Evolutionary conservation across 2,329 filamentous ascomycete species (phyloP).

Genomic region (Daldinia eschscholtzii): DNA sequence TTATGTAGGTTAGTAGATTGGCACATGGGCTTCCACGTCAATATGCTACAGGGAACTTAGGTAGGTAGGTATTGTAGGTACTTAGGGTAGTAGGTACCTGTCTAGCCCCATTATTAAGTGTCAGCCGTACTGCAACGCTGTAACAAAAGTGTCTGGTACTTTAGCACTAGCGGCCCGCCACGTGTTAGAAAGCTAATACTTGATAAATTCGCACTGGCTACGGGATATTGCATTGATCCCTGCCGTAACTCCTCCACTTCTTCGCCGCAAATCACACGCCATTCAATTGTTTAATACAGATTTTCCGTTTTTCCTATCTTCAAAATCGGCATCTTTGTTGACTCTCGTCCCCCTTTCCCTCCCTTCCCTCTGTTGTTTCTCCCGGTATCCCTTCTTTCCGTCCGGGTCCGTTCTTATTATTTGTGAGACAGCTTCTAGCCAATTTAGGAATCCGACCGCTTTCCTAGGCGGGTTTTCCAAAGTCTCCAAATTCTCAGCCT

Average conservation of each 20-base stretch:
- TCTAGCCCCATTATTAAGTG: not conserved
- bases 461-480: slow-evolving; percentile 17
- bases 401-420: slow-evolving; percentile 44
- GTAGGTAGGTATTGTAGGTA: no score
- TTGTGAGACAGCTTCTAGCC: slow-evolving; percentile 43
- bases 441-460: slow-evolving; percentile 42
- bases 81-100: not conserved
- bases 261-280: slow-evolving; percentile 33
- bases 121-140: not conserved
- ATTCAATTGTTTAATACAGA: slow-evolving; percentile 40
- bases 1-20: no score
- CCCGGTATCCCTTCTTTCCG: slow-evolving; percentile 39
- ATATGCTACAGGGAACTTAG: no score
- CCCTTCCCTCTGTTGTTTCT: slow-evolving; percentile 40
- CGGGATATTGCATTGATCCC: slow-evolving; percentile 39
- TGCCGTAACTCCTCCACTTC: slow-evolving; percentile 35
- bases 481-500: slow-evolving; percentile 43
- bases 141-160: not conserved
- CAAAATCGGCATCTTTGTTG: slow-evolving; percentile 33
- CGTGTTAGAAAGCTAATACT: not conserved
- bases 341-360: slow-evolving; percentile 28
- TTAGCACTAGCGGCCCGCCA: slow-evolving; percentile 5
- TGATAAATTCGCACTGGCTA: slow-evolving; percentile 16
- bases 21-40: no score
- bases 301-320: slow-evolving; percentile 33